Base-by-base conservation (phyloP, 257 asterid genomes). In the Solanum etuberosum region DNA sequence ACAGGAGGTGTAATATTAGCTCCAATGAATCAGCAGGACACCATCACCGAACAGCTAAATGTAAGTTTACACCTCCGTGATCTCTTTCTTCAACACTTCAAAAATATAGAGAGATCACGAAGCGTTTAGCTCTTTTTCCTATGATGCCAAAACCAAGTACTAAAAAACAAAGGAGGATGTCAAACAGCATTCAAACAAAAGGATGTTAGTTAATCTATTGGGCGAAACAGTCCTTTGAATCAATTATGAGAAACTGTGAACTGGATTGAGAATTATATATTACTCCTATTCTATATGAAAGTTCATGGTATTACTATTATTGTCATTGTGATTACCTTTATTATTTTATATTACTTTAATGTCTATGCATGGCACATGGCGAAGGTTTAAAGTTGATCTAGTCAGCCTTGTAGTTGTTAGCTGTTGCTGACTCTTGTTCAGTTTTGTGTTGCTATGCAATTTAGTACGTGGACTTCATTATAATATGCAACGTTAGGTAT, bases 21-120 rank as follows among this genome's bases (percentile, higher is more conserved):
- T 57, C 96, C 98, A 8, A 87, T 88, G 87, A 97, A 95, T 89
- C 98, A 95, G 89, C 99, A 97, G 91, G 99, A 97, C 92, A 90
- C 98, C 90, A 82, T 97, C 46, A 93, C 98, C 42, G 88, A 90
- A 86, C 99, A 95, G 93, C 98, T 97, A 87, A 90, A 92, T 9
- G 98, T 96, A 90, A 46, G 68, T 81, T 29, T 46, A 43, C 63
- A 77, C 14, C 38, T 20, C 21, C 12, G 25, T n/a, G 16, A 2
- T 61, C 11, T 27, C 27, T 80, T 78, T 11, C 84, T 27, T 80
- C 84, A 40, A 76, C 14, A 20, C 59, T 40, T 40, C 21, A 40
- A 40, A 40, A 71, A 16, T 71, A 71, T 34, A 32, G 27, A 34
- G 27, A 34, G n/a, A 34, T 72, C 48, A 35, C 20, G 1, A 73